Conservation (phyloP, 352 stramenopile genomes). For the Phytophthora syringae region DNA sequence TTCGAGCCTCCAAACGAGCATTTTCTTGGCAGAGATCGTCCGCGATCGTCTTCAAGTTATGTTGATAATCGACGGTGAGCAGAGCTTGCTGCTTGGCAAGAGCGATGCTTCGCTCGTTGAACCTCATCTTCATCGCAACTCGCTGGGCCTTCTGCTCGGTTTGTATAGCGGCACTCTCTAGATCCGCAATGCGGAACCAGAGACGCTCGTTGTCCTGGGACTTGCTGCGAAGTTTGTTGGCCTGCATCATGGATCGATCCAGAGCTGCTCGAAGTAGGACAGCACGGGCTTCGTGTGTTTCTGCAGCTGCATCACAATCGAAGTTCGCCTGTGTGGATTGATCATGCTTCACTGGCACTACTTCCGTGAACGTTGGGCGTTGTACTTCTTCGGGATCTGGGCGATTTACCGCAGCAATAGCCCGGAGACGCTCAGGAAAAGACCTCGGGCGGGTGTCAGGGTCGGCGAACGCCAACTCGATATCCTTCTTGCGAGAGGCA, state of each 20-base stretch:
- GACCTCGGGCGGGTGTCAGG: constrained; percentile 2
- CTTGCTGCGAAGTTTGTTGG: constrained; percentile 49
- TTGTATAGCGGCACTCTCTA: constrained; percentile 26
- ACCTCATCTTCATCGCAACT: constrained; percentile 30
- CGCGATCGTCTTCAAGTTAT: constrained; percentile 33
- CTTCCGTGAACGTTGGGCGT: constrained; percentile 30
- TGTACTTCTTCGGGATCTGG: not conserved
- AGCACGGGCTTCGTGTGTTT: constrained; percentile 1
- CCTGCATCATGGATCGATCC: constrained; percentile 42
- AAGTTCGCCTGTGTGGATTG: constrained; percentile 42
- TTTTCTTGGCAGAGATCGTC: constrained; percentile 37
- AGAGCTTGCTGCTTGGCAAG: constrained; percentile 42
- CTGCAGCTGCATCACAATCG: not conserved
- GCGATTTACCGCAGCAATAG: constrained; percentile 18
- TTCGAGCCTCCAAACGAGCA: constrained; percentile 23
- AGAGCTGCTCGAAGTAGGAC: constrained; percentile 39
- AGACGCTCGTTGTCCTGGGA: constrained; percentile 51
- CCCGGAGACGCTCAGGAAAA: constrained; percentile 38
- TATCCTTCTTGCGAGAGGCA: constrained; percentile 8
- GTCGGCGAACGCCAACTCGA: constrained; percentile 40
- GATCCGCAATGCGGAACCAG: constrained; percentile 32
- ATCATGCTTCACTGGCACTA: constrained; percentile 34
- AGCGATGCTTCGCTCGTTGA: constrained; percentile 38
- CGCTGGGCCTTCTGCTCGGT: constrained; percentile 29
- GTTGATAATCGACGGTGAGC: constrained; percentile 40